A percentile compares a stretch with the other conserved stretches of the same genome.
These are phyloP conservation scores for Fusarium dlaminii DNA, from an alignment of 2,329 filamentous ascomycete species.

Conservation along the genomic window DNA sequence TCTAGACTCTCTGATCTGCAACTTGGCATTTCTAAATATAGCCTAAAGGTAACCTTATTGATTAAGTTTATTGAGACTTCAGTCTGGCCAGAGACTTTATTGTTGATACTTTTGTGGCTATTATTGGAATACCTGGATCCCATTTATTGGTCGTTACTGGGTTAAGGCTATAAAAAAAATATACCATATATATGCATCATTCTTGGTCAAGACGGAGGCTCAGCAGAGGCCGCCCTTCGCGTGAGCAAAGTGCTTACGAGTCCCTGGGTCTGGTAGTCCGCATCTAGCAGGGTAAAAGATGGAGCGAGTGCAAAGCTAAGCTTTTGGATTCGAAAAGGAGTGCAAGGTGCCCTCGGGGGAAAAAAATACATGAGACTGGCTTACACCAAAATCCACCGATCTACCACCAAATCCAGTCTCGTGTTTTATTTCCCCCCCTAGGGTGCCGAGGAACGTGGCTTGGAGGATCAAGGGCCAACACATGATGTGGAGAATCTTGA, in stretches of 20 bases:
- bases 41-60: no score
- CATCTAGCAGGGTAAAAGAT: conserved; percentile 19
- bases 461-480: conserved; percentile 2
- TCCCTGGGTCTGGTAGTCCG: conserved; percentile 13
- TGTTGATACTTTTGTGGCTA: no score
- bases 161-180: no score
- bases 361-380: no score
- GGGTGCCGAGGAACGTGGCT: neutral
- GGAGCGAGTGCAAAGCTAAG: conserved; percentile 25
- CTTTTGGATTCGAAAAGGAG: conserved; percentile 27
- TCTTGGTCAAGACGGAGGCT: conserved; percentile 21
- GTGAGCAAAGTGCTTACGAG: conserved; percentile 32
- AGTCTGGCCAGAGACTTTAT: no score
- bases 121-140: no score
- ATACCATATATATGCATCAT: conserved; percentile 14
- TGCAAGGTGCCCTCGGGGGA: neutral
- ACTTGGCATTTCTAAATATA: conserved; percentile 37
- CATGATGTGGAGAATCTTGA: conserved; percentile 15
- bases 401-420: no score
- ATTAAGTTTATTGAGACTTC: no score
- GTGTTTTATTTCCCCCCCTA: no score
- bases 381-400: no score
- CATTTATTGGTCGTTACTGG: no score
- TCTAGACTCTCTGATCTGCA: conserved; percentile 24
- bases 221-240: conserved; percentile 30